Conservation (phyloP, 1,284 basidiomycete species). For the Paramarasmius palmivorus region DNA sequence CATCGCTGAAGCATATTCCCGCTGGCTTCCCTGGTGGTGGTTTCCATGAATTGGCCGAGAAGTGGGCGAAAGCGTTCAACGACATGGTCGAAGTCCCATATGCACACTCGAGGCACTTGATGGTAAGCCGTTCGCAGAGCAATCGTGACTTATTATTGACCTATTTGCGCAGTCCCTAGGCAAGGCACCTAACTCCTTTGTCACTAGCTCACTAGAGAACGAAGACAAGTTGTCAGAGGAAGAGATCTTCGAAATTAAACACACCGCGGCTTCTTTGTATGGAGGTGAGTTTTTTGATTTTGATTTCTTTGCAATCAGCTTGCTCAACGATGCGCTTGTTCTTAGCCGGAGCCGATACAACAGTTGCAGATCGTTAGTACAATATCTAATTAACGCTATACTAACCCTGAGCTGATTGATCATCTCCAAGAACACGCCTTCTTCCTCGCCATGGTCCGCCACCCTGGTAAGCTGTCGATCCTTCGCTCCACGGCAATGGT, state of each 20-base stretch:
- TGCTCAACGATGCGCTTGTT: neutral
- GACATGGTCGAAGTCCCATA: conserved; percentile 21
- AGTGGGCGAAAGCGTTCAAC: conserved; percentile 17
- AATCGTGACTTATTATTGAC: neutral
- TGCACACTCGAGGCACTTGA: conserved; percentile 18
- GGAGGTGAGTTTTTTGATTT: conserved; percentile 16
- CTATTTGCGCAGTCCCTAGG: conserved; percentile 13
- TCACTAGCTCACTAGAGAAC: conserved; percentile 15
- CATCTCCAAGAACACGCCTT: conserved; percentile 23
- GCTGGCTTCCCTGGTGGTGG: conserved; percentile 27
- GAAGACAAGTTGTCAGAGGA: conserved; percentile 12
- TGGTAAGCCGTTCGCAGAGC: conserved; percentile 11
- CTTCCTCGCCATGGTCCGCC: conserved; percentile 22
- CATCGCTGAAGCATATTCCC: conserved; percentile 23
- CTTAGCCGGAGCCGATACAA: conserved; percentile 18
- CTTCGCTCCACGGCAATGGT: neutral
- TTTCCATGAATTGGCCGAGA: conserved; percentile 20
- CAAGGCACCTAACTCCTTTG: conserved; percentile 17
- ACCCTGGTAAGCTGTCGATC: conserved; percentile 10
- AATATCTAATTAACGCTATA: no score
- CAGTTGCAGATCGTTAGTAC: no score
- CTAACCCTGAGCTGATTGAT: no score
- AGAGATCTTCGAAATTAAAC: conserved; percentile 20
- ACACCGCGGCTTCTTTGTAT: conserved; percentile 20
- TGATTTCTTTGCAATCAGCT: neutral